Evolutionary conservation across 208 protist genomes (phyloP).

Genomic region (Trichomonas gallinae): DNA sequence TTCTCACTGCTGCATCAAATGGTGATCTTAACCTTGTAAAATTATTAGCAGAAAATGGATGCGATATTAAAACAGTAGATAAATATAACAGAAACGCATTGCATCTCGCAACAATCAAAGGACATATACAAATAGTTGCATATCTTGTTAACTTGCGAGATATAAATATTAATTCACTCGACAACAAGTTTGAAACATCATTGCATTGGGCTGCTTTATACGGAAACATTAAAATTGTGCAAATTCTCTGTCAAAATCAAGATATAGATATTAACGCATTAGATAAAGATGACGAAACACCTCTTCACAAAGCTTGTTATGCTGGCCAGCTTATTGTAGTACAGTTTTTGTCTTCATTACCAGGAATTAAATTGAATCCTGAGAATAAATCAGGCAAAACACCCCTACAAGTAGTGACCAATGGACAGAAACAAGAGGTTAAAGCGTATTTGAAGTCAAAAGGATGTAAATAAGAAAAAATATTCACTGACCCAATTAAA

Average conservation of each 20-base stretch:
- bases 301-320: conserved; percentile 2
- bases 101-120: not conserved
- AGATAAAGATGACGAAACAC: conserved; percentile 21
- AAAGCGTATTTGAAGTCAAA: not conserved
- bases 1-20: not conserved
- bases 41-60: not conserved
- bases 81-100: not conserved
- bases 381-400: not conserved
- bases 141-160: not conserved
- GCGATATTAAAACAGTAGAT: not conserved
- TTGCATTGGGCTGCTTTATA: not conserved
- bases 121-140: not conserved
- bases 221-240: not conserved
- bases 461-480: not conserved
- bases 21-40: not conserved
- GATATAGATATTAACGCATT: conserved; percentile 17
- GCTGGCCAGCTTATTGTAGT: not conserved
- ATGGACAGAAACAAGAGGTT: not conserved
- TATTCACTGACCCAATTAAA: too few relatives aligned
- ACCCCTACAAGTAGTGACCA: not conserved
- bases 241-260: not conserved
- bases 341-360: not conserved
- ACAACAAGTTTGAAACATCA: not conserved
- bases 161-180: not conserved
- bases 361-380: not conserved